These are phyloP conservation scores for Eucalyptus tenuipes DNA, from an alignment of 345 rosid species.

Conservation along the genomic window DNA sequence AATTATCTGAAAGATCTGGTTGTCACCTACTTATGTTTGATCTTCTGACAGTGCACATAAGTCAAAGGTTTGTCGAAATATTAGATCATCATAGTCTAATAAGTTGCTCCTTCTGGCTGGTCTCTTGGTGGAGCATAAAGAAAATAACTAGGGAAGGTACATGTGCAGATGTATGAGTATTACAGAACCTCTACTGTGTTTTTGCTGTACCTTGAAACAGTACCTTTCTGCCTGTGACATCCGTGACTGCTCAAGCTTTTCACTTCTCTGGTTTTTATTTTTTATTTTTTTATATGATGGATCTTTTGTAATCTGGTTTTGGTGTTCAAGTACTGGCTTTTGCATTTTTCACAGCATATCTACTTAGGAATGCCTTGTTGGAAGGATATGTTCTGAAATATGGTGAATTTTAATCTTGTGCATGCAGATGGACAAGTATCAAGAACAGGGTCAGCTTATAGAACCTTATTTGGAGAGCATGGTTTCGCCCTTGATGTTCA, in stretches of 20 bases:
- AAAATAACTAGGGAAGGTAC: background rate
- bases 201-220: too few relatives aligned
- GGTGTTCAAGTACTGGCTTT: background rate
- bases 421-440: conserved; percentile 80
- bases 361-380: background rate
- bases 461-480: conserved; percentile 90
- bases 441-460: conserved; percentile 77
- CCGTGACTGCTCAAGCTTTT: too few relatives aligned
- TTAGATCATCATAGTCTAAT: background rate
- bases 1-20: background rate
- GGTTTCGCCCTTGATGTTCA: conserved; percentile 70
- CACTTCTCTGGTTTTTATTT: too few relatives aligned
- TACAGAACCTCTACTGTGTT: background rate
- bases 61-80: background rate
- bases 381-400: background rate
- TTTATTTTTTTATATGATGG: background rate
- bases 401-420: background rate
- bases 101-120: background rate
- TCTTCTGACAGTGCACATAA: background rate
- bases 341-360: background rate
- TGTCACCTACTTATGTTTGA: background rate
- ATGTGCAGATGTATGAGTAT: background rate
- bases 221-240: too few relatives aligned
- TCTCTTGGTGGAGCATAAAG: background rate
- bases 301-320: background rate